phyloP scores from a whole-genome alignment of 1,139 yeast genomes.

The Geotrichum reessii region DNA sequence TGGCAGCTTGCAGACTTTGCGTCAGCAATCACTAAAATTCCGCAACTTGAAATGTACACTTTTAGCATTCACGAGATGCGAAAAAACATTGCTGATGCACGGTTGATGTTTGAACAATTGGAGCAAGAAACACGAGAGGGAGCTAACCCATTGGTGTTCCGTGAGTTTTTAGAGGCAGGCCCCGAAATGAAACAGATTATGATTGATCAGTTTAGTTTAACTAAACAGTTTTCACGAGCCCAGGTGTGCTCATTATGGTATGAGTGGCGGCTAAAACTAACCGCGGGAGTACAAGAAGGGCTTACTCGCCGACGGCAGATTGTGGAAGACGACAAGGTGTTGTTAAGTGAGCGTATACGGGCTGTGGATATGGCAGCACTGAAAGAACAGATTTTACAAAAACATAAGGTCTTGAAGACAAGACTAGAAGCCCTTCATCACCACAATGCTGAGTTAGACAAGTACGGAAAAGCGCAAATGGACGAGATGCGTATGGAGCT shows the following conservation, averaged over 20 bases:
- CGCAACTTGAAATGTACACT: slow-evolving; percentile 33
- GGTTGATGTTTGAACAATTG: slow-evolving; percentile 42
- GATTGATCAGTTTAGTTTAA: slow-evolving; percentile 44
- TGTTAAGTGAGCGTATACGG: slow-evolving; percentile 1
- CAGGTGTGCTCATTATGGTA: slow-evolving; percentile 54
- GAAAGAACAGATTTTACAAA: background rate
- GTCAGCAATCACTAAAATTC: slow-evolving; percentile 29
- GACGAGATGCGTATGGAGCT: background rate
- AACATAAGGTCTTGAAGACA: slow-evolving; percentile 6
- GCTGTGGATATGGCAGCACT: slow-evolving; percentile 4
- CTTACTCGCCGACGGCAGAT: slow-evolving; percentile 23
- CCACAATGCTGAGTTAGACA: slow-evolving; percentile 8
- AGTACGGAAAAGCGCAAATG: slow-evolving; percentile 5
- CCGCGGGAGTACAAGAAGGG: slow-evolving; percentile 41
- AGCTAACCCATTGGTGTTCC: slow-evolving; percentile 48
- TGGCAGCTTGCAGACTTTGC: slow-evolving; percentile 25
- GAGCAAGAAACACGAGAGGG: slow-evolving; percentile 40
- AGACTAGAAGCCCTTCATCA: slow-evolving; percentile 6
- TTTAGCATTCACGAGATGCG: slow-evolving; percentile 47
- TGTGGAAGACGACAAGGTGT: slow-evolving; percentile 6
- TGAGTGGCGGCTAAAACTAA: slow-evolving; percentile 50
- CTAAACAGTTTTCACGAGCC: slow-evolving; percentile 47
- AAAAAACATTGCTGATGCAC: slow-evolving; percentile 45
- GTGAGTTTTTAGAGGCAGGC: slow-evolving; percentile 42
- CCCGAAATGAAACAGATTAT: slow-evolving; percentile 40